Percentiles rank a stretch among this genome's conserved stretches.
Conservation (phyloP, 2,329 filamentous ascomycete species). For the Curvularia verruculosa region DNA sequence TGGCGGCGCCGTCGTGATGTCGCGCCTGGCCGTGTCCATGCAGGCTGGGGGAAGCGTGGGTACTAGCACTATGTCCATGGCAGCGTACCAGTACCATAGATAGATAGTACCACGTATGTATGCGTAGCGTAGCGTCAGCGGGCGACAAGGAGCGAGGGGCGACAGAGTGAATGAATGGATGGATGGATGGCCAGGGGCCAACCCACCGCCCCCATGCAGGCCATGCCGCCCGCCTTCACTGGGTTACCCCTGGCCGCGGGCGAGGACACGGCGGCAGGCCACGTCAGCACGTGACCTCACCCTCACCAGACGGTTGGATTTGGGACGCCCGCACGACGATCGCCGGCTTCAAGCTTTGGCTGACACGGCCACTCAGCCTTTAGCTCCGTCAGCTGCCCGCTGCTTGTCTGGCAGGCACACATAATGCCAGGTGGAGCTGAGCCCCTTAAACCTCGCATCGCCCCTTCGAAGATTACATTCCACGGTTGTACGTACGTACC, state of each 20-base stretch:
- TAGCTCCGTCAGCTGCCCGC: constrained; percentile 18
- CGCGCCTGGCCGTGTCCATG: too few species aligned
- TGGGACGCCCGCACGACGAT: constrained; percentile 6
- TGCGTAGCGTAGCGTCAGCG: too few species aligned
- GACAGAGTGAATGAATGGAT: too few species aligned
- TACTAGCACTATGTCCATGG: too few species aligned
- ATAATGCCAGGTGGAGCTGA: constrained; percentile 11
- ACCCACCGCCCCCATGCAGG: too few species aligned
- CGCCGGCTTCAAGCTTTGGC: constrained; percentile 19
- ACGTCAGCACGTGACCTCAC: constrained; percentile 17
- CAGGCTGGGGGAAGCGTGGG: too few species aligned
- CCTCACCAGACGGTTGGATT: constrained; percentile 15
- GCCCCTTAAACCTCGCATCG: constrained; percentile 25
- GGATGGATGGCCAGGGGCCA: too few species aligned
- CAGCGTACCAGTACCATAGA: too few species aligned
- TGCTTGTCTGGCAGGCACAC: not conserved
- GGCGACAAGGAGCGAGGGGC: not conserved
- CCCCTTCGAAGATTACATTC: constrained; percentile 7
- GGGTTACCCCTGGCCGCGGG: constrained; percentile 20
- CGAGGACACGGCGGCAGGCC: constrained; percentile 11
- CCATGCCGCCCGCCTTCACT: not conserved
- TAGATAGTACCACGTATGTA: too few species aligned
- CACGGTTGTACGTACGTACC: not conserved
- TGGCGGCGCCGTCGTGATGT: not conserved
- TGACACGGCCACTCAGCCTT: constrained; percentile 30